Percentiles rank a stretch among this genome's conserved stretches.
These are phyloP conservation scores for Talaromyces sp. DNA, from an alignment of 2,329 filamentous ascomycete species.

Conservation along the genomic window DNA sequence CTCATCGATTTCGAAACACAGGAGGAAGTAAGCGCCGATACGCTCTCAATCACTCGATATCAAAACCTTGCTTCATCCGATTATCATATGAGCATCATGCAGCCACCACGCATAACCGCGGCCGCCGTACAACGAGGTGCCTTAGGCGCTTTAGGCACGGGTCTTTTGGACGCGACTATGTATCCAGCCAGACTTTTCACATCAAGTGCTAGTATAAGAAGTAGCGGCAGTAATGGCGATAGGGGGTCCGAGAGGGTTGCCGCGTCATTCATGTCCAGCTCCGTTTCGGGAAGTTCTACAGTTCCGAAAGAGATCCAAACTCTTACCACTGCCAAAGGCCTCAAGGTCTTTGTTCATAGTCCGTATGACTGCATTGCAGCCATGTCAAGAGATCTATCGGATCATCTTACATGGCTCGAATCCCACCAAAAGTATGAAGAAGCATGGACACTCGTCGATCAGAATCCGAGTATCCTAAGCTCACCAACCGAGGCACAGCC, in stretches of 20 bases:
- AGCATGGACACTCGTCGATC: slow-evolving; percentile 84
- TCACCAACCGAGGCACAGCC: slow-evolving; percentile 33
- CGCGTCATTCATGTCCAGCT: slow-evolving; percentile 55
- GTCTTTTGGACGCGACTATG: slow-evolving; percentile 86
- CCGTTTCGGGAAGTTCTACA: slow-evolving; percentile 39
- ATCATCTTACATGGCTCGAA: slow-evolving; percentile 82
- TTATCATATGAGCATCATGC: slow-evolving; percentile 83
- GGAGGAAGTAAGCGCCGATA: slow-evolving; percentile 81
- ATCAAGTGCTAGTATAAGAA: slow-evolving; percentile 72
- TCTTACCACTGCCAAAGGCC: slow-evolving; percentile 53
- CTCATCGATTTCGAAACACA: slow-evolving; percentile 83
- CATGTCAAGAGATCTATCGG: slow-evolving; percentile 77
- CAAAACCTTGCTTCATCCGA: slow-evolving; percentile 82
- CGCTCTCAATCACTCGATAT: slow-evolving; percentile 77
- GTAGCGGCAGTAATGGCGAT: slow-evolving; percentile 55
- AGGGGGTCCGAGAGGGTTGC: slow-evolving; percentile 50
- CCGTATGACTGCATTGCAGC: slow-evolving; percentile 95
- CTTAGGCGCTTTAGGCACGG: slow-evolving; percentile 67
- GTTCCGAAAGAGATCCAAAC: slow-evolving; percentile 44
- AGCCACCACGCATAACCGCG: slow-evolving; percentile 66
- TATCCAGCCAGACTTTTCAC: slow-evolving; percentile 84
- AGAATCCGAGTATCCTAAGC: slow-evolving; percentile 70
- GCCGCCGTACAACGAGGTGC: slow-evolving; percentile 66
- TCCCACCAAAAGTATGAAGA: slow-evolving; percentile 76
- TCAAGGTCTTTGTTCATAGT: slow-evolving; percentile 91